These are phyloP conservation scores for Saccharomycopsis amapae DNA, from an alignment of 805 yeast genomes.

Conservation along the genomic window DNA sequence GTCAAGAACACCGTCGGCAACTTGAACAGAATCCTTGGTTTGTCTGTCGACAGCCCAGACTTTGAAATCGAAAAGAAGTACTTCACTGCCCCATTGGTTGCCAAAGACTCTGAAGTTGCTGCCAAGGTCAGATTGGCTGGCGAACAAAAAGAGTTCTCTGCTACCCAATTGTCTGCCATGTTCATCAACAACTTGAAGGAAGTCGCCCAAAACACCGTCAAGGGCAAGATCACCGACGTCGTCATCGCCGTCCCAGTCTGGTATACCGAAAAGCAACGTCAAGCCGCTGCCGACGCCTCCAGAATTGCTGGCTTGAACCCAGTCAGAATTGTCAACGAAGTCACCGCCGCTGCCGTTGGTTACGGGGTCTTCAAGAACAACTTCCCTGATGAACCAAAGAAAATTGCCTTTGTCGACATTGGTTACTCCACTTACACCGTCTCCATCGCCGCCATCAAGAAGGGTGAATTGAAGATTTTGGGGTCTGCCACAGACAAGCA, in stretches of 20 bases:
- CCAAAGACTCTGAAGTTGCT: conserved; percentile 68
- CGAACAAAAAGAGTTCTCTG: conserved; percentile 67
- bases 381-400: conserved; percentile 87
- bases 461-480: conserved; percentile 89
- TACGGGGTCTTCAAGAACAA: conserved; percentile 98
- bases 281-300: conserved; percentile 93
- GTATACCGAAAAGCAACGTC: conserved; percentile 96
- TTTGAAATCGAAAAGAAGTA: conserved; percentile 66
- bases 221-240: conserved; percentile 75
- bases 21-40: conserved; percentile 87
- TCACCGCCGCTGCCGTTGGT: conserved; percentile 98
- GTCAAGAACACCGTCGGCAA: conserved; percentile 94
- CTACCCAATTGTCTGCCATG: conserved; percentile 92
- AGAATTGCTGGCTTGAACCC: conserved; percentile 96
- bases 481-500: conserved; percentile 91
- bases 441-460: conserved; percentile 82
- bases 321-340: conserved; percentile 94
- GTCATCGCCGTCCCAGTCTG: conserved; percentile 94
- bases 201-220: conserved; percentile 74
- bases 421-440: conserved; percentile 96
- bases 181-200: conserved; percentile 85
- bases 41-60: conserved; percentile 68
- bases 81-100: conserved; percentile 60
- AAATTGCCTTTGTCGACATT: conserved; percentile 89
- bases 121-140: conserved; percentile 82